Conservation (phyloP, 2,329 filamentous ascomycete genomes). For the Cladosporium cucumerinum region DNA sequence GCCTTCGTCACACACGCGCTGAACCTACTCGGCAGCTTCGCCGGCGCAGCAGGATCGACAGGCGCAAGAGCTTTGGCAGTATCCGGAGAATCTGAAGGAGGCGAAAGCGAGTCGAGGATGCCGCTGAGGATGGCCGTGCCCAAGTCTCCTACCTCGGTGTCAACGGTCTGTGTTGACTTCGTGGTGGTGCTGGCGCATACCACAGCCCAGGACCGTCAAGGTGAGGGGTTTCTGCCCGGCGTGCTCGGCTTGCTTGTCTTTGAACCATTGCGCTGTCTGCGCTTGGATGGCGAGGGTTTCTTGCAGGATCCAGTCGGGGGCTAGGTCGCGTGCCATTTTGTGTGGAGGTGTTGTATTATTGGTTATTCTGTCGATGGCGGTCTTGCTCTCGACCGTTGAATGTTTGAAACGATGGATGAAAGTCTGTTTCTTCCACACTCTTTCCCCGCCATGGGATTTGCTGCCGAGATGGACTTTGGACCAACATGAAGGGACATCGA, state of each 20-base stretch:
- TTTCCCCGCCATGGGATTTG: not conserved
- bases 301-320: constrained; percentile 33
- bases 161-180: constrained; percentile 13
- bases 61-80: constrained; percentile 38
- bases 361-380: not conserved
- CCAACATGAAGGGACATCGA: not conserved
- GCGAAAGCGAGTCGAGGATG: constrained; percentile 66
- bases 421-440: no score
- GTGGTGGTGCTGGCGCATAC: constrained; percentile 47
- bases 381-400: not conserved
- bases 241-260: constrained; percentile 23
- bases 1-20: constrained; percentile 73
- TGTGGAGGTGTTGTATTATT: not conserved
- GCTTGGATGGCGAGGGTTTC: constrained; percentile 29
- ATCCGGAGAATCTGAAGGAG: constrained; percentile 25
- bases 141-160: constrained; percentile 63
- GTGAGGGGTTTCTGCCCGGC: constrained; percentile 51
- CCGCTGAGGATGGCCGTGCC: constrained; percentile 80
- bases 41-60: constrained; percentile 40
- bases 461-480: not conserved
- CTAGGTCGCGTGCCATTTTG: constrained; percentile 26
- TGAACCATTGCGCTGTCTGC: constrained; percentile 21
- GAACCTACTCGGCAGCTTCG: constrained; percentile 67
- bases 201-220: constrained; percentile 77
- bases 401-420: not conserved